Conservation (phyloP, 1,284 basidiomycete genomes). For the Thelephora terrestris region DNA sequence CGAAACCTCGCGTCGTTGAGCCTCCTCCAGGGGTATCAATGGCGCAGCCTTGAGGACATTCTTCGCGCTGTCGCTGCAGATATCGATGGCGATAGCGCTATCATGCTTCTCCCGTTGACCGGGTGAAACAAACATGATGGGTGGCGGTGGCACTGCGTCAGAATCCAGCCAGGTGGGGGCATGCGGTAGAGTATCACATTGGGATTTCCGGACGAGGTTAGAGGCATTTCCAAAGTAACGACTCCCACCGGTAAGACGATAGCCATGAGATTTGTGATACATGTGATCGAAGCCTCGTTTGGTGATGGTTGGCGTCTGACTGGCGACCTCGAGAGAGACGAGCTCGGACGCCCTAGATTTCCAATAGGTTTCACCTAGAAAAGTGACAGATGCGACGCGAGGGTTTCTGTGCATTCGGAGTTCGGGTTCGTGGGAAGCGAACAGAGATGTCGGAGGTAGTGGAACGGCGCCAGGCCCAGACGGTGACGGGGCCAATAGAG, state of each 20-base stretch:
- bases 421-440: too few relatives aligned
- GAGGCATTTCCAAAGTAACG: too few relatives aligned
- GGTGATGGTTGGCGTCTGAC: not conserved
- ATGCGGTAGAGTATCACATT: not conserved
- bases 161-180: not conserved
- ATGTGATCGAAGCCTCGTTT: not conserved
- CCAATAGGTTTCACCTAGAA: not conserved
- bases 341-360: not conserved
- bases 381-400: not conserved
- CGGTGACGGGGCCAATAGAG: too few relatives aligned
- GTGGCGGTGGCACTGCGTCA: not conserved
- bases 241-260: not conserved
- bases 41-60: not conserved
- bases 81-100: too few relatives aligned
- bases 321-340: not conserved
- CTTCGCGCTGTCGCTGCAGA: not conserved
- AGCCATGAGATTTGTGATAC: not conserved
- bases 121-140: too few relatives aligned
- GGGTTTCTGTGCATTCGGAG: too few relatives aligned
- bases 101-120: too few relatives aligned
- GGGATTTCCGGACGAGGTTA: not conserved
- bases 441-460: too few relatives aligned
- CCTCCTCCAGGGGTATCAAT: not conserved
- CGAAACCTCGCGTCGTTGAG: not conserved
- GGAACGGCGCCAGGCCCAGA: too few relatives aligned